Percentiles rank a stretch among this genome's conserved stretches.
Conservation (phyloP, 495 filamentous ascomycete genomes). For the Aspergillus diversus region DNA sequence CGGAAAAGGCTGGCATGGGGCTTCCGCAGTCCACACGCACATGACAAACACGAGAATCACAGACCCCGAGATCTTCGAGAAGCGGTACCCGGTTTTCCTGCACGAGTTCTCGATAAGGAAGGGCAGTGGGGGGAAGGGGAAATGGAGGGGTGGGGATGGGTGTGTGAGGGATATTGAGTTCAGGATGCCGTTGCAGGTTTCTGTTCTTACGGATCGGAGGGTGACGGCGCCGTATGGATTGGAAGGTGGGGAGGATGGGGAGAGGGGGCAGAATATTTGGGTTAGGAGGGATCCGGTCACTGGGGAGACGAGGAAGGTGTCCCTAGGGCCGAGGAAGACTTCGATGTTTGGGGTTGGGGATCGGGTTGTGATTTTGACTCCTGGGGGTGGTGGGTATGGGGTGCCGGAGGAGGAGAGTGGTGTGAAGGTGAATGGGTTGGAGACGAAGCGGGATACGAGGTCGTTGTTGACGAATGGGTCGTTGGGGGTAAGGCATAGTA, state of each 20-base stretch:
- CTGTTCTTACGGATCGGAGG: constrained; percentile 81
- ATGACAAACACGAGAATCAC: constrained; percentile 98
- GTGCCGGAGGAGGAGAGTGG: background rate
- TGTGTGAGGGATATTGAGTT: constrained; percentile 43
- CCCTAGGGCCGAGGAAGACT: constrained; percentile 21
- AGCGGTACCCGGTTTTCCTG: constrained; percentile 86
- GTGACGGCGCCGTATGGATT: constrained; percentile 80
- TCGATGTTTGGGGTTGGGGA: constrained; percentile 17
- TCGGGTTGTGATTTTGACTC: constrained; percentile 17
- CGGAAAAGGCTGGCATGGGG: constrained; percentile 79
- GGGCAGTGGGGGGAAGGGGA: constrained; percentile 50
- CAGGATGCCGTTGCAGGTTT: constrained; percentile 69
- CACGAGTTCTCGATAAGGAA: constrained; percentile 74
- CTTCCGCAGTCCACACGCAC: constrained; percentile 84
- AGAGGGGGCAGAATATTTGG: constrained; percentile 24
- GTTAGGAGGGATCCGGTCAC: constrained; percentile 22
- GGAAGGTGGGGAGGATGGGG: constrained; percentile 13
- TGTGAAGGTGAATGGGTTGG: background rate
- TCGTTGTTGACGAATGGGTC: constrained; percentile 19
- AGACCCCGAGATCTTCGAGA: constrained; percentile 87
- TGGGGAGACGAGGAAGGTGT: constrained; percentile 10
- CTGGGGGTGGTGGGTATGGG: constrained; percentile 21
- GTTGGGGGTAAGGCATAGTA: constrained; percentile 15
- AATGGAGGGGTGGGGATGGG: constrained; percentile 40
- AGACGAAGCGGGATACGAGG: constrained; percentile 14